Base-by-base conservation (phyloP, 805 yeast genomes). In the Ascoidea asiatica region DNA sequence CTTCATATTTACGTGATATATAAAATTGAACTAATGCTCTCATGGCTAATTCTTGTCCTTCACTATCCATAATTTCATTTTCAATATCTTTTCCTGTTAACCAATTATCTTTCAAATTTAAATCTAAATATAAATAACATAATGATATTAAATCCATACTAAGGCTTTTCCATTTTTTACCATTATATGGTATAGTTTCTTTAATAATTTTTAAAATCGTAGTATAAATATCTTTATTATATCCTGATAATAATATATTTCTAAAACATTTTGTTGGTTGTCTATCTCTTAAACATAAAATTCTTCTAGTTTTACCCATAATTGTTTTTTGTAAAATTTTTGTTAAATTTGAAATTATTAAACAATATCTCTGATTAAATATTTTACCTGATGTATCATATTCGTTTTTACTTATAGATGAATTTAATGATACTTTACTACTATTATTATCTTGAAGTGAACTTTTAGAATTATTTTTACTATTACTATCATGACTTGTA, bases 61-160 rank as follows among this genome's bases (percentile, higher is more conserved):
- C 79, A 1, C 95, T 81, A 52, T 80, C 81, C 45, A 75, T 77
- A 46, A 85, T 66, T 50, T 86, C 89, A 18, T 77, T 79, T 22
- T 82, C 81, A 20, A 84, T 66, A 57, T 87, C 95, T 47, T 75
- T 72, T 0, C 95, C 95, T 15, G 79, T 79, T 22, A 90, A 69
- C 97, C 97, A 90, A 49, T 79, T 81, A 57, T 90, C 98, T 48
- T 78, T 72, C 41, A 90, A 60, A 17, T 79, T 75, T 37, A 88
- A 65, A 52, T 77, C 75, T 53, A 85, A 75, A 56, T 87, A 79
- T 21, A 92, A 58, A 54, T 83, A 90, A 2, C 90, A 88, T 48
- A 85, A 79, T 0, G 96, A 86, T 4, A 90, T 84, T 40, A 92
- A 67, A 51, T 89, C 96, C 97, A 92, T 90, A 57, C 90, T 92